Evolutionary conservation across 345 rosid genomes (phyloP).

Genomic region (Gossypium rotundifolium): DNA sequence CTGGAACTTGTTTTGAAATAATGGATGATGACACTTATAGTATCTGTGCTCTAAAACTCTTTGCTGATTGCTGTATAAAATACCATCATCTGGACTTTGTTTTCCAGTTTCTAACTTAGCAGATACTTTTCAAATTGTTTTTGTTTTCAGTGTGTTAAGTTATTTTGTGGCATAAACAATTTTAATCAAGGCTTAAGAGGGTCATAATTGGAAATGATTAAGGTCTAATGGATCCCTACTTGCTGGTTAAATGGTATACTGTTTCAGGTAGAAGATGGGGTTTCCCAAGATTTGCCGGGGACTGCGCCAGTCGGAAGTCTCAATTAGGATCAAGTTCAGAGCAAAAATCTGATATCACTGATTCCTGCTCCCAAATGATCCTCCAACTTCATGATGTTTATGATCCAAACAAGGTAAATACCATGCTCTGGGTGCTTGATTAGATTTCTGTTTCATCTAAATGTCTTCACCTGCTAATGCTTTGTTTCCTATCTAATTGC

Average conservation of each 20-base stretch:
- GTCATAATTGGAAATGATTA: background rate
- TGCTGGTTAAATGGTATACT: slow-evolving; percentile 1
- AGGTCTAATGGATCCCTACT: background rate
- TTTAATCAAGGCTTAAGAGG: background rate
- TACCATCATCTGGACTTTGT: background rate
- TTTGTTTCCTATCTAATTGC: slow-evolving; percentile 3
- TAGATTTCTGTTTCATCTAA: slow-evolving; percentile 4
- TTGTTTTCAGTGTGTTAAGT: slow-evolving; percentile 6
- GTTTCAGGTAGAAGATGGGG: slow-evolving; percentile 83
- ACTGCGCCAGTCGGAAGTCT: slow-evolving; percentile 81
- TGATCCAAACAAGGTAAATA: slow-evolving; percentile 81
- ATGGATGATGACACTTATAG: background rate
- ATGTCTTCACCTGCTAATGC: slow-evolving; percentile 2
- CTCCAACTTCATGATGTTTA: slow-evolving; percentile 98
- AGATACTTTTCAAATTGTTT: background rate
- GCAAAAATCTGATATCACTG: slow-evolving; percentile 70
- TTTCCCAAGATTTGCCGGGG: slow-evolving; percentile 84
- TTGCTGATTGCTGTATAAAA: background rate
- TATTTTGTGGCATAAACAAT: background rate
- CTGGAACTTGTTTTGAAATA: background rate
- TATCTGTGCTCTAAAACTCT: background rate
- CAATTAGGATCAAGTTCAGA: slow-evolving; percentile 57
- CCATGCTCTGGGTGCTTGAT: background rate
- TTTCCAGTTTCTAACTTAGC: background rate
- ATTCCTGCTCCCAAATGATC: slow-evolving; percentile 95